Percentiles rank a stretch among this genome's conserved stretches.
These are phyloP conservation scores for Penicillium olsonii DNA, from an alignment of 2,329 filamentous ascomycete genomes.

Conservation along the genomic window DNA sequence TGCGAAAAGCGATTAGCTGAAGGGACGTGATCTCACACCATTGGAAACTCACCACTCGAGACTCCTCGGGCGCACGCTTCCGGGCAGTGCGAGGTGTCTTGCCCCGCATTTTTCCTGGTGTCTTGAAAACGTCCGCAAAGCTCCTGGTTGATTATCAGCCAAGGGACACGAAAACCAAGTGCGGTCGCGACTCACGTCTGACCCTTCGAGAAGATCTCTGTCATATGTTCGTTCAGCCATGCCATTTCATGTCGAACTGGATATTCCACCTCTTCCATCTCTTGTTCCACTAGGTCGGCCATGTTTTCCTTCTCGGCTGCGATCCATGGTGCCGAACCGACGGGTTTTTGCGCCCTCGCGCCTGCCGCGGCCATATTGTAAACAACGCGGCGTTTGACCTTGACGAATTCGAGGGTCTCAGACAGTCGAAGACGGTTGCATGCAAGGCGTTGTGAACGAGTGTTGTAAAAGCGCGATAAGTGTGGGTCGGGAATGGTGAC, in stretches of 20 bases:
- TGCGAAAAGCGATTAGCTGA: constrained; percentile 22
- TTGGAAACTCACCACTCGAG: constrained; percentile 43
- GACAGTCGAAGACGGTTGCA: neutral
- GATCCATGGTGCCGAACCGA: constrained; percentile 85
- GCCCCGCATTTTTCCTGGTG: constrained; percentile 51
- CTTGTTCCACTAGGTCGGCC: constrained; percentile 71
- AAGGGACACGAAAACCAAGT: neutral
- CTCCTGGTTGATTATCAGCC: constrained; percentile 62
- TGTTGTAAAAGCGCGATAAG: constrained; percentile 2
- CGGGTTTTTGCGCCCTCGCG: constrained; percentile 51
- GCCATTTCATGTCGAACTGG: constrained; percentile 92
- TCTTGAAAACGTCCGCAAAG: constrained; percentile 91
- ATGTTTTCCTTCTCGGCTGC: constrained; percentile 79
- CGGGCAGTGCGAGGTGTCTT: constrained; percentile 51
- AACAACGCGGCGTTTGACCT: constrained; percentile 34
- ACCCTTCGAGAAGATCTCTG: constrained; percentile 83
- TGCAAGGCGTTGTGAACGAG: neutral
- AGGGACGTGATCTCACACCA: constrained; percentile 7
- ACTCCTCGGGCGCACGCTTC: constrained; percentile 45
- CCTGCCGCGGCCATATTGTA: constrained; percentile 43
- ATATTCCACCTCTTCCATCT: constrained; percentile 90
- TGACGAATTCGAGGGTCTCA: neutral
- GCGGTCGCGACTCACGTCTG: constrained; percentile 67
- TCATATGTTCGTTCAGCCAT: constrained; percentile 99
- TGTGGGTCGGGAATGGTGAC: constrained; percentile 21